Base-by-base conservation (phyloP, 257 asterid species). In the Ocimum tenuiflorum region DNA sequence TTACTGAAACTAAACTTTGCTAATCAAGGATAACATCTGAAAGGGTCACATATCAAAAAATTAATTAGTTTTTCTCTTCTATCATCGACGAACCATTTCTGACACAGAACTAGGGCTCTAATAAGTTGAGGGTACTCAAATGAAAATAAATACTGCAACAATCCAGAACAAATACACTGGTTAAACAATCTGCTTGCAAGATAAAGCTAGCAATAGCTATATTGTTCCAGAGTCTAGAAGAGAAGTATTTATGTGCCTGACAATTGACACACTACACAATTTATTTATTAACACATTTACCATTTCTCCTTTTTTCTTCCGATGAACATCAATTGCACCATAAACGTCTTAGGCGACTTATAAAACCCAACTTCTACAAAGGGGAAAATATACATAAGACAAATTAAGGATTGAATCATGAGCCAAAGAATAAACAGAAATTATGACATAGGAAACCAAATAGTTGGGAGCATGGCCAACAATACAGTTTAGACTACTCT, bases 1-100 rank as follows among this genome's bases (percentile, higher is more conserved):
- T 47, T 41, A 45, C 31, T 10, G 43, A 76, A 65, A 24, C n/a
- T 29, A 57, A 49, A 73, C 57, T 13, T 42, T 45, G 41, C 47
- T 38, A 23, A 56, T 17, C n/a, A 46, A 53, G 58, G 50, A 45
- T 57, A 11, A 58, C 14, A 60, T 14, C 23, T 43, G 24, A 11
- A 67, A 17, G 50, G 67, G 54, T 49, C 11, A 48, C 27, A 27
- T 27, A 27, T 27, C n/a, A 27, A 27, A 4, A 27, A 27, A 27
- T 7, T 0, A 4, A 15, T 14, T 22, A 59, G 33, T 51, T 5
- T 36, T 10, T 46, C 43, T 54, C 50, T 46, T 22, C 13, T 41
- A 74, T 54, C 62, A 52, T 60, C 69, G 20, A 18, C 31, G 14
- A 35, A 39, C 38, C 23, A 29, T n/a, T 33, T 9, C 42, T 45